Evolutionary conservation across 1,284 basidiomycete genomes (phyloP).

Genomic region (Marasmius fiardii): DNA sequence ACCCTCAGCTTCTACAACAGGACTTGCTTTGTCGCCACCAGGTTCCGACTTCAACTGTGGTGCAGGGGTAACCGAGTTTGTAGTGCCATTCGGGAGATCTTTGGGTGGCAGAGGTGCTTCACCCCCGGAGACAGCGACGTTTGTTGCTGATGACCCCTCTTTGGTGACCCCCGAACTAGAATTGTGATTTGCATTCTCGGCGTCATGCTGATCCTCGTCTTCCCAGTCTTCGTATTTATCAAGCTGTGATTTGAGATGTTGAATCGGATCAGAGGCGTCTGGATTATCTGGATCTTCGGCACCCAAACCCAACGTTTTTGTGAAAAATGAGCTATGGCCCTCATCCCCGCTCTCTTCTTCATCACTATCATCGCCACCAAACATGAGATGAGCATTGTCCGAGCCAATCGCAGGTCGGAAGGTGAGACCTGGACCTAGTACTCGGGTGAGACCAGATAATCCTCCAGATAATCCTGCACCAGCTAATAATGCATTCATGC

Average conservation of each 20-base stretch:
- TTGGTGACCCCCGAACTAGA: not conserved
- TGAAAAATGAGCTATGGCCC: slow-evolving; percentile 38
- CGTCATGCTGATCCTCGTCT: slow-evolving; percentile 26
- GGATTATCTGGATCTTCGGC: slow-evolving; percentile 22
- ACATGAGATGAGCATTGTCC: slow-evolving; percentile 52
- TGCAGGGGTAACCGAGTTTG: slow-evolving; percentile 30
- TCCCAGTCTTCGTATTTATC: slow-evolving; percentile 41
- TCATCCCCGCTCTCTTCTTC: slow-evolving; percentile 55
- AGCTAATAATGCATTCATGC: slow-evolving; percentile 21
- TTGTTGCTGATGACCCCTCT: not conserved
- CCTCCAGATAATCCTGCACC: slow-evolving; percentile 30
- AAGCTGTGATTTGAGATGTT: slow-evolving; percentile 55
- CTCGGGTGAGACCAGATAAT: slow-evolving; percentile 39
- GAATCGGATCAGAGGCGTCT: slow-evolving; percentile 43
- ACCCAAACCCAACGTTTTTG: slow-evolving; percentile 38
- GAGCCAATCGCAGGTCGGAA: slow-evolving; percentile 50
- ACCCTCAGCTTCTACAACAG: slow-evolving; percentile 65
- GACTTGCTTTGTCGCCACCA: slow-evolving; percentile 55
- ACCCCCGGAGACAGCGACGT: not conserved
- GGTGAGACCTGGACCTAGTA: slow-evolving; percentile 56
- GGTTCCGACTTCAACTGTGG: slow-evolving; percentile 54
- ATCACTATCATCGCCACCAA: slow-evolving; percentile 51
- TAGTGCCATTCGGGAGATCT: slow-evolving; percentile 43
- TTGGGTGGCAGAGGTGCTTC: slow-evolving; percentile 40
- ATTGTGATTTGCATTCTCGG: slow-evolving; percentile 2